Evolutionary conservation across 257 asterid species (phyloP).

Genomic region (Solanum chiquidenum): DNA sequence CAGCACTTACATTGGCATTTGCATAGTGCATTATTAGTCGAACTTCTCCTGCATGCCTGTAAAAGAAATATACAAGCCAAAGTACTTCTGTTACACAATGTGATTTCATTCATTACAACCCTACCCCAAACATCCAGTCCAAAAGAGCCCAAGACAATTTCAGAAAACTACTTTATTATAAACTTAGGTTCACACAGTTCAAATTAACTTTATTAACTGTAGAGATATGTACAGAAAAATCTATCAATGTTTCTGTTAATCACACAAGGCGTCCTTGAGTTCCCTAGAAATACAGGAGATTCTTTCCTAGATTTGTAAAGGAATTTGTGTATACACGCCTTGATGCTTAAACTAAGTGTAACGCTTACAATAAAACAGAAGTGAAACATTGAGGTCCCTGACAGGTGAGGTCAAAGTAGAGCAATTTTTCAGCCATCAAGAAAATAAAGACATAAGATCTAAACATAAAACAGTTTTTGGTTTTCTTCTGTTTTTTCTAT

Average conservation of each 20-base stretch:
- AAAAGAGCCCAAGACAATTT: neutral
- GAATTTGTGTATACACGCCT: neutral
- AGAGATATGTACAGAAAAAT: neutral
- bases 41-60: conserved; percentile 86
- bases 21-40: conserved; percentile 78
- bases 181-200: neutral
- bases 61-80: neutral
- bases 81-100: neutral
- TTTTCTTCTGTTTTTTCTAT: neutral
- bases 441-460: neutral
- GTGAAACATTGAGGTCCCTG: neutral
- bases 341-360: neutral
- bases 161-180: neutral
- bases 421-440: neutral
- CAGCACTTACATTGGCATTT: conserved; percentile 46
- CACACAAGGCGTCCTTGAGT: neutral
- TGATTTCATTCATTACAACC: neutral
- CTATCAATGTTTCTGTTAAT: neutral
- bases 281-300: neutral
- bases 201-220: neutral
- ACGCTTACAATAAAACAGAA: neutral
- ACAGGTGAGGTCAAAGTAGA: neutral
- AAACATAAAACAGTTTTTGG: neutral
- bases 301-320: neutral
- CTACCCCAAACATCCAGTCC: neutral